Conservation (phyloP, 352 stramenopile species). For the Phytophthora pseudosyringae region DNA sequence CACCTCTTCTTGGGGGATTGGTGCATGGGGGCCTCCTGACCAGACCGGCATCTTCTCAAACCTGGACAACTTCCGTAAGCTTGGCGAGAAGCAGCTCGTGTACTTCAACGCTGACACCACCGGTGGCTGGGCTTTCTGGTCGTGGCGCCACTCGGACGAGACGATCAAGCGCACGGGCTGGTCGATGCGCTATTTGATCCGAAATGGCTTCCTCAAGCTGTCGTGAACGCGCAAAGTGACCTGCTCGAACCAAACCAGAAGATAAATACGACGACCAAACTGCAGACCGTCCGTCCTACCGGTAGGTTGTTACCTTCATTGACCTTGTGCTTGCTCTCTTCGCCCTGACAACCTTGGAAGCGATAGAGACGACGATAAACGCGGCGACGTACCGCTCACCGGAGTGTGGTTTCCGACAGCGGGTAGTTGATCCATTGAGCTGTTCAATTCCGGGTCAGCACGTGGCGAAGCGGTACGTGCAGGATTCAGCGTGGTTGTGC, state of each 20-base stretch:
- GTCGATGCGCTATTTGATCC: slow-evolving; percentile 41
- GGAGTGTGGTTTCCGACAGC: not conserved
- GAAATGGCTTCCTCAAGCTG: slow-evolving; percentile 25
- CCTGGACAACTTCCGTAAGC: slow-evolving; percentile 32
- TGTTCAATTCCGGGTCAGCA: slow-evolving; percentile 2
- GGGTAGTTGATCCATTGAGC: slow-evolving; percentile 21
- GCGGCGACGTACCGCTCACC: slow-evolving; percentile 5
- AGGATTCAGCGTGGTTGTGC: slow-evolving; percentile 1
- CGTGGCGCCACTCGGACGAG: slow-evolving; percentile 56
- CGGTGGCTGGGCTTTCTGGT: slow-evolving; percentile 57
- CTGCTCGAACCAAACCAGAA: no score
- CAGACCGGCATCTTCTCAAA: slow-evolving; percentile 42
- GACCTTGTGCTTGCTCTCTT: slow-evolving; percentile 6
- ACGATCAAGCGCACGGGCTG: slow-evolving; percentile 39
- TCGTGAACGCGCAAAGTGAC: no score
- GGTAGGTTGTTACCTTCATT: no score
- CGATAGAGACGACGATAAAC: slow-evolving; percentile 28
- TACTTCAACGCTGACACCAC: slow-evolving; percentile 27
- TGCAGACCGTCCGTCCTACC: no score
- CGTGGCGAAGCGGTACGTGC: slow-evolving; percentile 16
- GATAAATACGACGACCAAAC: no score
- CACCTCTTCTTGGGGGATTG: slow-evolving; percentile 61
- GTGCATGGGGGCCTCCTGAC: slow-evolving; percentile 45
- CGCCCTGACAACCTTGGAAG: slow-evolving; percentile 28
- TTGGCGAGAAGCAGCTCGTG: slow-evolving; percentile 39